Percentiles rank a stretch among this genome's conserved stretches.
These are phyloP conservation scores for Ophiostoma tasmaniense DNA, from an alignment of 2,329 filamentous ascomycete genomes.

Conservation along the genomic window DNA sequence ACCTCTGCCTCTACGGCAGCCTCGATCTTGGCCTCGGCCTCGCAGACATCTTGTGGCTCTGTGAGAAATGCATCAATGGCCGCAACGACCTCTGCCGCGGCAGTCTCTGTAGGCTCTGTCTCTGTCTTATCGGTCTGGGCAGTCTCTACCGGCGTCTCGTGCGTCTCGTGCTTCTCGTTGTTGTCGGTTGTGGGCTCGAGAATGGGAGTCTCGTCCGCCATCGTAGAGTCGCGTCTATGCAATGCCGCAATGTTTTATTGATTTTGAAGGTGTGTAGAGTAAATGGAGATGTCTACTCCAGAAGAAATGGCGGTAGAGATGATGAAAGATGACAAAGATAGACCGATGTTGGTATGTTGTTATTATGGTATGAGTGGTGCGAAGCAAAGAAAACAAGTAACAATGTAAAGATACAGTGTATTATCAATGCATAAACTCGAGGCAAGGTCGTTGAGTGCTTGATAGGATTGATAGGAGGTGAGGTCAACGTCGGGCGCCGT, in stretches of 20 bases:
- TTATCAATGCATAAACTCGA: background rate
- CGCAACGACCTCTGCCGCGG: background rate
- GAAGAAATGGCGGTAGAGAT: background rate
- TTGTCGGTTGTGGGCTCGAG: slow-evolving; percentile 42
- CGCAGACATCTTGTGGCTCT: background rate
- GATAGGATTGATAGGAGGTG: no score
- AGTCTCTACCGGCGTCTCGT: background rate
- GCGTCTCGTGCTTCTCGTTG: background rate
- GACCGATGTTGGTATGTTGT: background rate
- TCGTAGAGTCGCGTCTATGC: slow-evolving; percentile 1
- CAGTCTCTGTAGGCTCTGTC: background rate
- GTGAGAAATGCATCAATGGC: background rate
- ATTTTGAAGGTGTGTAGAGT: background rate
- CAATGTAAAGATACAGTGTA: background rate
- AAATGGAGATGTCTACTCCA: background rate
- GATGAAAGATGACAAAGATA: background rate
- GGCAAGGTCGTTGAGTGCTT: no score
- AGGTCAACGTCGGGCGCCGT: background rate
- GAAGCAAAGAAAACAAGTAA: background rate
- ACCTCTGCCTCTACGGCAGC: background rate
- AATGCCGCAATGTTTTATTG: background rate
- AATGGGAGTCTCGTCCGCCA: slow-evolving; percentile 29
- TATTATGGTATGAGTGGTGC: background rate
- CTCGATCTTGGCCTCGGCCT: background rate
- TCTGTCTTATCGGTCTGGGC: background rate